Conservation (phyloP, 1,284 basidiomycete genomes). For the Pyrrhoderma noxium region DNA sequence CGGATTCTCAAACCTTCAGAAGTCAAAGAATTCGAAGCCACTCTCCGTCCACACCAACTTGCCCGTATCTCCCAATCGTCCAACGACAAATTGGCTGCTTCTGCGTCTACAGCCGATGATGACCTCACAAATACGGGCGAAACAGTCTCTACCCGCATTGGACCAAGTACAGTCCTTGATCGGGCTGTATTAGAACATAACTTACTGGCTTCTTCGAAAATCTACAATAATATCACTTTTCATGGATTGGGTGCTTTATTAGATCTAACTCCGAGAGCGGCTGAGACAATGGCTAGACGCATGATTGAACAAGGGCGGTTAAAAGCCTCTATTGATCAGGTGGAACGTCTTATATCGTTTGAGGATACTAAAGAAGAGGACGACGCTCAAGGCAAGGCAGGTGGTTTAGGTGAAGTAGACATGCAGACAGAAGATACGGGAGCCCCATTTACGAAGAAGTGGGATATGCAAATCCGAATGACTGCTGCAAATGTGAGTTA, state of each 20-base stretch:
- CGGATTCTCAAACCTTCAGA: slow-evolving; percentile 89
- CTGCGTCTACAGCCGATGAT: slow-evolving; percentile 38
- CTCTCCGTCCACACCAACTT: slow-evolving; percentile 87
- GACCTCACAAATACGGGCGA: slow-evolving; percentile 27
- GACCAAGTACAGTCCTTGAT: slow-evolving; percentile 93
- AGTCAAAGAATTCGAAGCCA: slow-evolving; percentile 83
- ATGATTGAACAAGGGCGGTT: slow-evolving; percentile 96
- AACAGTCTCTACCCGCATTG: slow-evolving; percentile 59
- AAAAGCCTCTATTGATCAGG: slow-evolving; percentile 89
- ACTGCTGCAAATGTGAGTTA: slow-evolving; percentile 77
- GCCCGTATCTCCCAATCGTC: slow-evolving; percentile 81
- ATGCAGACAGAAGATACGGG: slow-evolving; percentile 80
- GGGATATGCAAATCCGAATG: slow-evolving; percentile 84
- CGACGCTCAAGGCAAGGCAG: slow-evolving; percentile 86
- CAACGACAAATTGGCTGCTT: slow-evolving; percentile 67
- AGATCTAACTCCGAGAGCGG: slow-evolving; percentile 78
- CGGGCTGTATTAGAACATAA: slow-evolving; percentile 99
- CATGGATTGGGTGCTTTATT: slow-evolving; percentile 79
- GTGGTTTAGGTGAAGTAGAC: slow-evolving; percentile 83
- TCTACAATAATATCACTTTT: slow-evolving; percentile 94
- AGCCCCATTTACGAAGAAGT: slow-evolving; percentile 81
- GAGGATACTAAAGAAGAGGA: slow-evolving; percentile 78
- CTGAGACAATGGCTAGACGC: slow-evolving; percentile 88
- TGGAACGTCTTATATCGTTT: slow-evolving; percentile 88
- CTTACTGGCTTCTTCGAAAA: slow-evolving; percentile 87